Evolutionary conservation across 768 basidiomycete genomes (phyloP).

Genomic region (Mycena vitilis): DNA sequence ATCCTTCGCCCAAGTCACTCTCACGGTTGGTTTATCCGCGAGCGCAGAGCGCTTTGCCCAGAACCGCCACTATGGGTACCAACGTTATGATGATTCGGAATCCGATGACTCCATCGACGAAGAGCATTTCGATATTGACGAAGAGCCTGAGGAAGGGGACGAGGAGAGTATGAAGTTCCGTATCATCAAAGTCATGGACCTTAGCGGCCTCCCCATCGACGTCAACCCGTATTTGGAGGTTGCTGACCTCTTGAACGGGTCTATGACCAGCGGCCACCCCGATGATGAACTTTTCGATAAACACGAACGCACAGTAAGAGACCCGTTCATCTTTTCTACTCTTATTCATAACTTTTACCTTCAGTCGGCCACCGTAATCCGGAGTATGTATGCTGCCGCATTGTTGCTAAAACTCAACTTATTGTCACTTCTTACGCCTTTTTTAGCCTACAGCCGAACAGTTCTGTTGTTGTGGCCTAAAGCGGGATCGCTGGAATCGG

Average conservation of each 20-base stretch:
- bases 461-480: conserved; percentile 31
- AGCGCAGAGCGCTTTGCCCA: background rate
- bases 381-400: no score
- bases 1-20: background rate
- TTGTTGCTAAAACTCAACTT: no score
- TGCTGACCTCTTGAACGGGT: background rate
- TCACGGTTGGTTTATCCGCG: background rate
- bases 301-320: background rate
- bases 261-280: background rate
- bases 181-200: background rate
- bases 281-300: background rate
- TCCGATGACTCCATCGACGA: background rate
- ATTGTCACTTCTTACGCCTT: no score
- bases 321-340: background rate
- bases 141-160: background rate
- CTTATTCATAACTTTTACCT: background rate
- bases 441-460: conserved; percentile 24
- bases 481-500: background rate
- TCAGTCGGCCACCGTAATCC: no score
- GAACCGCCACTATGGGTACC: background rate
- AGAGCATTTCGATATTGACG: background rate
- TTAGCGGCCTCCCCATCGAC: background rate
- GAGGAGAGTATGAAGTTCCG: background rate
- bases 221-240: background rate
- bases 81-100: background rate